A percentile compares a stretch with the other conserved stretches of the same genome.
phyloP scores from a whole-genome alignment of 768 basidiomycete genomes.

The Collybiopsis luxurians region DNA sequence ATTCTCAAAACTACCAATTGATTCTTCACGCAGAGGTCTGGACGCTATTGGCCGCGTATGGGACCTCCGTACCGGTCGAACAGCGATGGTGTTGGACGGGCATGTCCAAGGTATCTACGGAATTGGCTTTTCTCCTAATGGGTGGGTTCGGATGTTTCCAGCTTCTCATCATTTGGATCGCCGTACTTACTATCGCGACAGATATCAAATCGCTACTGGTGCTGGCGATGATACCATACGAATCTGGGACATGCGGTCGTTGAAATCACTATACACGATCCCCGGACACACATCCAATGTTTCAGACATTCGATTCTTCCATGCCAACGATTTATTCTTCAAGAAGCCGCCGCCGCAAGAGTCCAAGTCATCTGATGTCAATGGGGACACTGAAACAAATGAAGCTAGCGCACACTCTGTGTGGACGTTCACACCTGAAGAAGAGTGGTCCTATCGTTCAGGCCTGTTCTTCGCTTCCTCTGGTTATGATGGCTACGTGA shows the following conservation, averaged over 20 bases:
- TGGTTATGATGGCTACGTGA: conserved; percentile 94
- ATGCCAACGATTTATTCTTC: conserved; percentile 53
- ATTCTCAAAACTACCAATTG: background rate
- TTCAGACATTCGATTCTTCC: conserved; percentile 94
- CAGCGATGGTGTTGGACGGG: conserved; percentile 97
- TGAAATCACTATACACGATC: conserved; percentile 92
- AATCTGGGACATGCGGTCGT: conserved; percentile 96
- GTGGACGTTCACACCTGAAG: conserved; percentile 33
- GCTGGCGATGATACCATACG: conserved; percentile 97
- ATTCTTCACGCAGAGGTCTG: conserved; percentile 61
- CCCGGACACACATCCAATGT: conserved; percentile 95
- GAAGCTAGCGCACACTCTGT: conserved; percentile 24
- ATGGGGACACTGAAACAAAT: conserved; percentile 48
- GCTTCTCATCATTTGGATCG: background rate
- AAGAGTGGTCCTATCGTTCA: conserved; percentile 79
- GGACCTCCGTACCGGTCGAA: conserved; percentile 93
- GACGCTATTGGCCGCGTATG: conserved; percentile 97
- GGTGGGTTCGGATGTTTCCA: conserved; percentile 73
- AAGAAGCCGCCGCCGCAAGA: conserved; percentile 31
- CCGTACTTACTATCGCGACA: conserved; percentile 28
- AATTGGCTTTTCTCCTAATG: conserved; percentile 93
- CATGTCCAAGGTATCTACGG: conserved; percentile 92
- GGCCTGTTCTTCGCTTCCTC: conserved; percentile 92
- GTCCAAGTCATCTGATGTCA: conserved; percentile 21
- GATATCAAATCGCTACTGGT: conserved; percentile 96